Evolutionary conservation across 805 yeast genomes (phyloP).

Genomic region (Saccharomycopsis capsularis): DNA sequence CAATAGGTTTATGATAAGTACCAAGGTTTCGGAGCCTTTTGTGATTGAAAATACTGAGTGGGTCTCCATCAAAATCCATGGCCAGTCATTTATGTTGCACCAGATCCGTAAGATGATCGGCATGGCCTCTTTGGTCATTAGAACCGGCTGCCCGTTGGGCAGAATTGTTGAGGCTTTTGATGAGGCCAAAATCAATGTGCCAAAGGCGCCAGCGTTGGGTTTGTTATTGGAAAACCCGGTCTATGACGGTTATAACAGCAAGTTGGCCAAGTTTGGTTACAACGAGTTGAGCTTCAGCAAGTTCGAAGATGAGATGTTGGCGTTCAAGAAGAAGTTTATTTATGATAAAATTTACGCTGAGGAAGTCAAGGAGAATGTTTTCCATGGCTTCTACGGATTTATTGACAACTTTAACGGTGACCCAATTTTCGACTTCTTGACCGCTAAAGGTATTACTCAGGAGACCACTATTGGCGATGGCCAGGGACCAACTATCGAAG

Average conservation of each 20-base stretch:
- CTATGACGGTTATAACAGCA: conserved; percentile 74
- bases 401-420: conserved; percentile 75
- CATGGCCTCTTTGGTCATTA: conserved; percentile 78
- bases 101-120: conserved; percentile 98
- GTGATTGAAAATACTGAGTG: conserved; percentile 92
- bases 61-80: conserved; percentile 93
- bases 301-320: conserved; percentile 67
- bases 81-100: conserved; percentile 96
- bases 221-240: conserved; percentile 86
- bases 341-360: conserved; percentile 90
- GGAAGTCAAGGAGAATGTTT: conserved; percentile 80
- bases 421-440: conserved; percentile 48
- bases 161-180: conserved; percentile 76
- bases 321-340: conserved; percentile 78
- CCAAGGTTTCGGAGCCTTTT: conserved; percentile 80
- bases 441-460: conserved; percentile 20
- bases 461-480: background rate
- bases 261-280: conserved; percentile 69
- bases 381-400: conserved; percentile 85
- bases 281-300: conserved; percentile 62
- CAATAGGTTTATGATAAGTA: conserved; percentile 68
- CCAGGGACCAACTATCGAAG: background rate
- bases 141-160: conserved; percentile 77
- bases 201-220: conserved; percentile 97
- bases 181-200: conserved; percentile 72